Evolutionary conservation across 768 basidiomycete species (phyloP), one percentile per base, ranked within the genome.

Genomic region (Hebeloma cylindrosporum): DNA sequence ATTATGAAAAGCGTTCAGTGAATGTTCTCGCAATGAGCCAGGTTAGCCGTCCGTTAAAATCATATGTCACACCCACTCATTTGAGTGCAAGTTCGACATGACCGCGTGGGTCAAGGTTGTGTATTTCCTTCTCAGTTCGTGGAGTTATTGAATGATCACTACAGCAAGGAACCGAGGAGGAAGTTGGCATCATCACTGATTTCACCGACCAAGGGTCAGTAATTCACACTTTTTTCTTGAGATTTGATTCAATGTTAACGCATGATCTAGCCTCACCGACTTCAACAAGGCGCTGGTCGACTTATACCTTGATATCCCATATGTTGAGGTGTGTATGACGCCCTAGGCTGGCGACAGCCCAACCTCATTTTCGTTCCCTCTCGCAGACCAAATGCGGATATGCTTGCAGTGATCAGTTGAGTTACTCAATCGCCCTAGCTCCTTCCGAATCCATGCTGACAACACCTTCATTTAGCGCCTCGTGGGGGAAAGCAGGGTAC

Each of bases 341-440:
- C n/a, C n/a, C n/a, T 40, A 23, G 18, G 36, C 43, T 51, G 34
- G 9, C 13, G 32, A 46, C 35, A 16, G 43, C 21, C 43, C 11
- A 22, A 45, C 52, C 56, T 33, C 50, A 44, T 57, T 26, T 43
- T 43, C 39, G 18, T 34, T 14, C 23, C 52, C 39, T 54, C 36
- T 27, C 42, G 17, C 32, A 89, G 73, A 96, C 93, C 45, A 75
- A 85, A 71, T 95, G 93, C 69, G 91, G 88, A 26, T 95, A 96
- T 60, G 92, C 91, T 40, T 96, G 93, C 74, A 90, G 87, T 54
- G 93, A 95, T 65, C 92, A 94, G 88, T 91, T 61, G 55, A 66
- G 68, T 26, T 32, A 49, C 45, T 50, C 50, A 28, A 38, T 55
- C 53, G 28, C 38, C 48, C 53, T 58, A 51, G 59, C 63, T 60